Base-by-base conservation (phyloP, 1,139 yeast genomes). In the Pichia norvegensis region DNA sequence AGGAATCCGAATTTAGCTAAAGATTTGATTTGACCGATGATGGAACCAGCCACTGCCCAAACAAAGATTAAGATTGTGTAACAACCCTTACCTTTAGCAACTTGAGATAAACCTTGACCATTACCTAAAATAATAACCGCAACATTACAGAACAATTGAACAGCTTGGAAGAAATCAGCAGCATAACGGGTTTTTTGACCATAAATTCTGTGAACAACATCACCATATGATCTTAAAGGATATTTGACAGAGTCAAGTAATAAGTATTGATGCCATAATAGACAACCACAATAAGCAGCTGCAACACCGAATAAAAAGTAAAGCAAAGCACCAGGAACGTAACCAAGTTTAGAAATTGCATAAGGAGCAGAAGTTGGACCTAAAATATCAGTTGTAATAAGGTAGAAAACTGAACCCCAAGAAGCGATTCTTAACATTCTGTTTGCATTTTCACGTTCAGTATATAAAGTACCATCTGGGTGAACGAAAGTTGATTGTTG, bases 281-380 rank as follows among this genome's bases (percentile, higher is more conserved):
- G 17, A 21, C 13, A 41, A 45, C 50, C 47, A 40, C 70, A 62
- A 53, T 66, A 64, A 14, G 68, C 71, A 31, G 75, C 74, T 46
- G 58, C 53, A 20, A 62, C 47, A 41, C 73, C 74, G 43, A 70
- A 66, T 16, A 67, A 53, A 37, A 68, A 56, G 55, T 63, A 70
- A 13, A 70, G 56, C 36, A 69, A 60, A 43, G 64, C 57, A 36
- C 75, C 74, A 11, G 73, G 73, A 16, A 66, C 74, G 44, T 61
- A 69, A 4, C 74, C 75, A 46, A 70, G 56, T 46, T 67, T 66
- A 7, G 70, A 56, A 40, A 70, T 59, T 10, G 74, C 70, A 50
- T 67, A 70, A 4, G 74, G 74, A 17, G 74, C 73, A 43, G 65
- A 60, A 16, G 67, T 60, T 19, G 75, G 75, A 20, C 75, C 75